Conservation (phyloP, 495 filamentous ascomycete species). For the Neurospora sp. region DNA sequence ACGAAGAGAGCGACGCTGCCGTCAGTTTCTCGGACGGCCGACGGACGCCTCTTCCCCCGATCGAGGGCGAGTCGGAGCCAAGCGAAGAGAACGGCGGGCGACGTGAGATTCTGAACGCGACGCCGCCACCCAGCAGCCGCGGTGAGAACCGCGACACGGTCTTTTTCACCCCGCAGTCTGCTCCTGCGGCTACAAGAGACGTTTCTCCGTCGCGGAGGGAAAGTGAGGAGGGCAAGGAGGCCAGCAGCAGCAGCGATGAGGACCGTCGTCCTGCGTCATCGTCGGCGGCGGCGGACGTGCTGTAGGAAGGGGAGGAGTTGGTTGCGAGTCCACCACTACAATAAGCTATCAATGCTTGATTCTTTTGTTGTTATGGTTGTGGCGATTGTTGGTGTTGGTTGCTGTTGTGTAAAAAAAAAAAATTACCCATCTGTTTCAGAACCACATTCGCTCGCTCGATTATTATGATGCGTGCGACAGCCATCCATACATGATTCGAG, state of each 20-base stretch:
- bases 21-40: constrained; percentile 46
- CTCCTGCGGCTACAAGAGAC: constrained; percentile 21
- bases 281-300: not conserved
- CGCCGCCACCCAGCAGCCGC: constrained; percentile 14
- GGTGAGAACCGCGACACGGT: constrained; percentile 21
- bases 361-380: not conserved
- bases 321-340: constrained; percentile 30
- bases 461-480: not conserved
- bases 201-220: constrained; percentile 2
- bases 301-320: constrained; percentile 18
- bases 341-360: constrained; percentile 26
- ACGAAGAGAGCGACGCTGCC: constrained; percentile 48
- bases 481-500: not conserved
- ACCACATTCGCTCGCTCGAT: not conserved
- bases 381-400: not conserved
- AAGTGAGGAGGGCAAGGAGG: constrained; percentile 10
- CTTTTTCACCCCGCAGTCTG: constrained; percentile 36
- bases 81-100: not conserved
- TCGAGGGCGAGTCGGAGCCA: constrained; percentile 31
- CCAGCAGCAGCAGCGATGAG: not conserved
- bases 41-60: constrained; percentile 41
- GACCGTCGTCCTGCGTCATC: not conserved
- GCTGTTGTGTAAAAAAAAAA: not conserved
- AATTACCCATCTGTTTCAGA: not conserved
- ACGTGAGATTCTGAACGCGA: constrained; percentile 9